Percentiles rank a stretch among this genome's conserved stretches.
phyloP scores from a whole-genome alignment of 495 filamentous ascomycete genomes.

The Neurospora sp. region DNA sequence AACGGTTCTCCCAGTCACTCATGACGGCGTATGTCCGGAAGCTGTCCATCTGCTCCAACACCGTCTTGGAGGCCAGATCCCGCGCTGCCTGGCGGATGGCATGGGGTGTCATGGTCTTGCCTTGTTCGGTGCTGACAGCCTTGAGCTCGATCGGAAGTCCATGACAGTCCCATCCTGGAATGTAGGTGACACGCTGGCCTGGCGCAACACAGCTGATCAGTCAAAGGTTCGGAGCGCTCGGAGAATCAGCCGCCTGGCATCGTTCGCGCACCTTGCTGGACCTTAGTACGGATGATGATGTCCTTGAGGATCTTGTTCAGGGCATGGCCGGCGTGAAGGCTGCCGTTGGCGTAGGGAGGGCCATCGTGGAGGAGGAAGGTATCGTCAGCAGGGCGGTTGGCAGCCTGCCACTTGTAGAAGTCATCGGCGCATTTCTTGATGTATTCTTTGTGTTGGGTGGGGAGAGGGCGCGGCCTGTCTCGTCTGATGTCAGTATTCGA shows the following conservation, averaged over 20 bases:
- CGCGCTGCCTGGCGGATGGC: slow-evolving; percentile 62
- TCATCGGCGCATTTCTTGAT: slow-evolving; percentile 73
- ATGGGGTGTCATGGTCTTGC: slow-evolving; percentile 23
- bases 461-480: slow-evolving; percentile 36
- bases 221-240: not conserved
- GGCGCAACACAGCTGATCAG: not conserved
- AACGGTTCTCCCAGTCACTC: slow-evolving; percentile 87
- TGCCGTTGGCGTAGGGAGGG: slow-evolving; percentile 92
- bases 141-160: slow-evolving; percentile 96
- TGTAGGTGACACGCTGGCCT: slow-evolving; percentile 64
- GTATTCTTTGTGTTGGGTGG: slow-evolving; percentile 45
- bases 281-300: slow-evolving; percentile 70
- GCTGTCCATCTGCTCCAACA: slow-evolving; percentile 69
- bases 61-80: slow-evolving; percentile 60
- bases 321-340: slow-evolving; percentile 93
- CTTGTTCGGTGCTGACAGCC: slow-evolving; percentile 54
- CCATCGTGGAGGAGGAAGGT: slow-evolving; percentile 88
- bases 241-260: not conserved
- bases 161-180: slow-evolving; percentile 98
- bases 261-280: slow-evolving; percentile 51
- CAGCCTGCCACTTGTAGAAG: slow-evolving; percentile 76
- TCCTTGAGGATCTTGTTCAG: slow-evolving; percentile 98
- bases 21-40: slow-evolving; percentile 84
- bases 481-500: not conserved
- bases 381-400: slow-evolving; percentile 44